Conservation (phyloP, 1,284 basidiomycete species). For the Moesziomyces antarcticus region DNA sequence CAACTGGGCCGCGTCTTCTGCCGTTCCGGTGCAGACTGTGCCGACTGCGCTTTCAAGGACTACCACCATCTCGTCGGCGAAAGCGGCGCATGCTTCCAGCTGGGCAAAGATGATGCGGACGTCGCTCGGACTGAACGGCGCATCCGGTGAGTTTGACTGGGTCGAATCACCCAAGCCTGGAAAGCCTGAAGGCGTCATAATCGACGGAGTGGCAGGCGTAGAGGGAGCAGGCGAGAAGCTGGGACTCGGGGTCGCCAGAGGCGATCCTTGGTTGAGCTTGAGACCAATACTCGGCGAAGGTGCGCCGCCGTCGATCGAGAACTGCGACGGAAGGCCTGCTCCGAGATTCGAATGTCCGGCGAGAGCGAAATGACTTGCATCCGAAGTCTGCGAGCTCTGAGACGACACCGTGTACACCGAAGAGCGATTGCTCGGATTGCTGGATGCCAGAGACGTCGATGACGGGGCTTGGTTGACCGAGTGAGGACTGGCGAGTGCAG, state of each 20-base stretch:
- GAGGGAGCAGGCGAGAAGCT: slow-evolving; percentile 17
- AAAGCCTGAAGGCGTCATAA: slow-evolving; percentile 9
- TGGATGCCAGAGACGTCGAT: slow-evolving; percentile 36
- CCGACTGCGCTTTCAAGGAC: slow-evolving; percentile 69
- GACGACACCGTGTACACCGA: slow-evolving; percentile 61
- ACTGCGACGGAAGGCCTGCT: slow-evolving; percentile 15
- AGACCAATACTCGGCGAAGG: slow-evolving; percentile 10
- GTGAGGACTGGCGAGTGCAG: slow-evolving; percentile 11
- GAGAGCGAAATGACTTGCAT: slow-evolving; percentile 31
- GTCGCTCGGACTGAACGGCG: slow-evolving; percentile 77
- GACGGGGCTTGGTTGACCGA: slow-evolving; percentile 23
- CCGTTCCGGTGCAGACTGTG: slow-evolving; percentile 21
- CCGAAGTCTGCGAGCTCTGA: slow-evolving; percentile 56
- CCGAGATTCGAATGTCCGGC: slow-evolving; percentile 11
- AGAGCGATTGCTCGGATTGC: slow-evolving; percentile 60
- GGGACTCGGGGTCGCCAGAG: slow-evolving; percentile 2
- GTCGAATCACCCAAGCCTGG: slow-evolving; percentile 5
- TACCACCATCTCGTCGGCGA: slow-evolving; percentile 76
- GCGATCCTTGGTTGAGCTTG: slow-evolving; percentile 8
- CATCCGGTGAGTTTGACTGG: slow-evolving; percentile 15
- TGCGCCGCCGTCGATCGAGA: slow-evolving; percentile 25
- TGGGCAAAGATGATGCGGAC: slow-evolving; percentile 82
- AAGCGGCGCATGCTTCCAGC: slow-evolving; percentile 78
- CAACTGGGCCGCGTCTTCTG: slow-evolving; percentile 31
- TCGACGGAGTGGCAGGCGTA: slow-evolving; percentile 23